phyloP scores from a whole-genome alignment of 192 early-diverging fungal species.

The Backusella sp. region DNA sequence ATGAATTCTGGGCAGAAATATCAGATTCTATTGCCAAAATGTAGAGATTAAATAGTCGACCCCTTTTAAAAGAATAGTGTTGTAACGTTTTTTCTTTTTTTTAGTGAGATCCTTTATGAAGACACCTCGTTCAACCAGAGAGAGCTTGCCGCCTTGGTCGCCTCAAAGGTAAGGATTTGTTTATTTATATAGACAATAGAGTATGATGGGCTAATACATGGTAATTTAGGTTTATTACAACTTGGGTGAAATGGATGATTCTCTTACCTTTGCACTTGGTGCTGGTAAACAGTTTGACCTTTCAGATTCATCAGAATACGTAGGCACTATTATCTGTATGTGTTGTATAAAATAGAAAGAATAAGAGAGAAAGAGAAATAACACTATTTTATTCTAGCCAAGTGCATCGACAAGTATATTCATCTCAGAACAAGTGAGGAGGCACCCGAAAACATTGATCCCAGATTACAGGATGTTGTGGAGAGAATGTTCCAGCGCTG shows the following conservation, averaged over 20 bases:
- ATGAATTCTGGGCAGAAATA: slow-evolving; percentile 98
- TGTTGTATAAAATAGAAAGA: not conserved
- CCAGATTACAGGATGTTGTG: slow-evolving; percentile 82
- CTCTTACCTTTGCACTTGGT: slow-evolving; percentile 92
- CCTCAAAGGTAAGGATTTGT: slow-evolving; percentile 75
- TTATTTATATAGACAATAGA: not conserved
- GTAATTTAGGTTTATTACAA: slow-evolving; percentile 87
- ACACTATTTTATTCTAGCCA: slow-evolving; percentile 52
- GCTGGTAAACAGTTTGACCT: slow-evolving; percentile 90
- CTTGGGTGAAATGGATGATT: slow-evolving; percentile 94
- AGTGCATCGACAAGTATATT: slow-evolving; percentile 97
- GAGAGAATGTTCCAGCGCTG: slow-evolving; percentile 95
- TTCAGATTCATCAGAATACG: slow-evolving; percentile 79
- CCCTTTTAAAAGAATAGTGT: not conserved
- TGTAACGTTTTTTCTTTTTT: not conserved
- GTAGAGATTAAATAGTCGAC: slow-evolving; percentile 44
- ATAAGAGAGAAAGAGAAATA: no score
- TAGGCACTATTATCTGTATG: slow-evolving; percentile 93
- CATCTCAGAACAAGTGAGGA: slow-evolving; percentile 50
- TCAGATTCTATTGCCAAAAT: slow-evolving; percentile 89
- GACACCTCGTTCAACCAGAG: slow-evolving; percentile 82
- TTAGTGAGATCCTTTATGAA: slow-evolving; percentile 94
- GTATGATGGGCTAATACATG: not conserved
- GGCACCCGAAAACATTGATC: slow-evolving; percentile 60
- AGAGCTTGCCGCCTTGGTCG: slow-evolving; percentile 91